Evolutionary conservation across 305 asterid species (phyloP), one percentile per base, ranked within the genome.

Genomic region (Fraxinus velutina): DNA sequence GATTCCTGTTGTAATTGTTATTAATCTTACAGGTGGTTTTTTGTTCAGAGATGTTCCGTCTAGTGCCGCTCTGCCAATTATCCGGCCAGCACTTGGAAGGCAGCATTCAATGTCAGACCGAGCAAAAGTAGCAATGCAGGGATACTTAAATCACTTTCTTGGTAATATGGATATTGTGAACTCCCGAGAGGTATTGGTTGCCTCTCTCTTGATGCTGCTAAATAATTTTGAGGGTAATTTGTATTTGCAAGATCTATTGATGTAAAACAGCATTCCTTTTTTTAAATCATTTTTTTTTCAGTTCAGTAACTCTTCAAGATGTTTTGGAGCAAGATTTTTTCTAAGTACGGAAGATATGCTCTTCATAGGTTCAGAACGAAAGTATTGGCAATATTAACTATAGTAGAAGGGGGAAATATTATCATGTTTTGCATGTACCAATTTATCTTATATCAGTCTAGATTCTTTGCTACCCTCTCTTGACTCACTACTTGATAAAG

Each of bases 31-130:
- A 90, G 96, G 93, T 87, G 84, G 75, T 91, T 90, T 87, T 88
- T 91, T 93, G 92, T 94, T 92, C 97, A 96, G 99, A 91, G 94
- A 93, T 90, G 97, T 96, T 75, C 99, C 99, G 47, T 94, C 99
- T 83, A 93, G 90, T 87, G 98, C 99, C 30, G 99, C 97, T 79
- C 88, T 96, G 72, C 92, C 98, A 87, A 88, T 96, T 81, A 91
- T 96, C 84, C 93, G 98, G n/a, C 98, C 99, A 39, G 92, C 98
- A 60, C 91, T 96, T 76, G 90, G 96, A 87, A 93, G 97, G 90
- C 98, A 94, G 85, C 86, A 89, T 82, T 93, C 98, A 27, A 92
- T 93, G 90, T 91, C 98, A 9, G 98, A 96, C 82, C 89, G 85
- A 82, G 99, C 99, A 57, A 96, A 90, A 88, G 83, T 82, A 80